phyloP scores from a whole-genome alignment of 768 basidiomycete genomes.

The Guyanaporus albipodus region DNA sequence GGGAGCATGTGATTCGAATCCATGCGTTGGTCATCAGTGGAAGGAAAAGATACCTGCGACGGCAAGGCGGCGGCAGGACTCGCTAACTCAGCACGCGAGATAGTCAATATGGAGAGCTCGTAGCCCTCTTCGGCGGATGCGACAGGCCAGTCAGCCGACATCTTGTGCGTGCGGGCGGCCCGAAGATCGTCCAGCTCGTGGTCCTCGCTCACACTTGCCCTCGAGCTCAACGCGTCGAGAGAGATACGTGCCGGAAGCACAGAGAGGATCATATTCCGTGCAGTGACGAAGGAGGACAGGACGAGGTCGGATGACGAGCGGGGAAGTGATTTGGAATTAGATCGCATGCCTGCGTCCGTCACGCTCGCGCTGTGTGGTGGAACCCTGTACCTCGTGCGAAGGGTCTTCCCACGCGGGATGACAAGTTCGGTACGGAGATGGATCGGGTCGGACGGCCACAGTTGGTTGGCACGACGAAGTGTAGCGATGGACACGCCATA shows the following conservation, averaged over 20 bases:
- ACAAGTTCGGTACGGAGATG: constrained; percentile 80
- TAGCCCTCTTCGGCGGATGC: constrained; percentile 4
- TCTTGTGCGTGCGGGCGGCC: neutral
- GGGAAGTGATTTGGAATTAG: constrained; percentile 1
- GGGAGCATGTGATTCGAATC: neutral
- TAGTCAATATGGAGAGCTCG: constrained; percentile 15
- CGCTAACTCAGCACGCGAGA: neutral
- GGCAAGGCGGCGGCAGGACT: neutral
- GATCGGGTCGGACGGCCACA: constrained; percentile 92
- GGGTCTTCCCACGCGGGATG: constrained; percentile 48
- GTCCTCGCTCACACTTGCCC: constrained; percentile 25
- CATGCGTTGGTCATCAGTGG: neutral
- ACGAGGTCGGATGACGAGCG: constrained; percentile 6
- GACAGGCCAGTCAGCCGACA: neutral
- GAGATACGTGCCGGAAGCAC: constrained; percentile 28
- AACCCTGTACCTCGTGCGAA: constrained; percentile 5
- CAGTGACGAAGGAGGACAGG: constrained; percentile 16
- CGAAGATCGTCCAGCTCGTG: constrained; percentile 25
- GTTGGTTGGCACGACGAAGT: constrained; percentile 82
- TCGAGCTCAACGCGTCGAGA: constrained; percentile 29
- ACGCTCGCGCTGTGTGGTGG: too few relatives aligned
- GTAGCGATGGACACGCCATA: constrained; percentile 84
- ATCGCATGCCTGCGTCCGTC: neutral
- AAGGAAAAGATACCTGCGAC: neutral
- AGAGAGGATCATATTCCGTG: constrained; percentile 22